Evolutionary conservation across 495 filamentous ascomycete genomes (phyloP).

Genomic region (Aspergillus carlsbadensis): DNA sequence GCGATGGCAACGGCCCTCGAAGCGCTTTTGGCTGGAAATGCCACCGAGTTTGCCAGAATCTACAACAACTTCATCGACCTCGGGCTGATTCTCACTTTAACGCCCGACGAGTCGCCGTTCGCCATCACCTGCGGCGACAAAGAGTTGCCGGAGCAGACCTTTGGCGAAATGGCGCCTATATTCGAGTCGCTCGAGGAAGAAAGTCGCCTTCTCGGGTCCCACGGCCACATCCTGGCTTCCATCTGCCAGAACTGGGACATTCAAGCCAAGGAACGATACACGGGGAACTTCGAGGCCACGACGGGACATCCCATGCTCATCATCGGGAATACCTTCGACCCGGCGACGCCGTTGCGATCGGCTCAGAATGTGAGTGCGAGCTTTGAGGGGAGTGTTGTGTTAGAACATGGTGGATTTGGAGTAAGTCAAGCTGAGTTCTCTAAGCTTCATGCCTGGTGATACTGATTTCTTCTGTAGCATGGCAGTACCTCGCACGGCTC

Average conservation of each 20-base stretch:
- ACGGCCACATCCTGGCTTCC: constrained; percentile 13
- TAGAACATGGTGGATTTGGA: constrained; percentile 39
- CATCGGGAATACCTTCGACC: constrained; percentile 42
- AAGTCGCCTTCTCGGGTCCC: constrained; percentile 20
- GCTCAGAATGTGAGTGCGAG: constrained; percentile 42
- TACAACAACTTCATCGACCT: not conserved
- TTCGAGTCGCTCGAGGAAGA: constrained; percentile 3
- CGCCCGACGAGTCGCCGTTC: not conserved
- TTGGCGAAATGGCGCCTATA: constrained; percentile 24
- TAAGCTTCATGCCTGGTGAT: no score
- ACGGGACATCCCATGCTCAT: constrained; percentile 45
- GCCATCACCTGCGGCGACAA: constrained; percentile 6
- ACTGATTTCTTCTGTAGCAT: constrained; percentile 17
- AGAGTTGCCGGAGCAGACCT: constrained; percentile 3
- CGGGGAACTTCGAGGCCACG: constrained; percentile 37
- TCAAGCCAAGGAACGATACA: constrained; percentile 39
- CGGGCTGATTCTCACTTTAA: not conserved
- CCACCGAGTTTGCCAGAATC: not conserved
- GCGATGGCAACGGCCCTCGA: constrained; percentile 20
- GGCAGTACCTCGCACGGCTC: constrained; percentile 32
- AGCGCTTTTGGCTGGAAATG: constrained; percentile 21
- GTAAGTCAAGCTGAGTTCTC: no score
- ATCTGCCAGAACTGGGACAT: constrained; percentile 43
- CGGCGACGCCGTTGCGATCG: constrained; percentile 39
- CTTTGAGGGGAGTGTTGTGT: constrained; percentile 42